Percentiles rank a stretch among this genome's conserved stretches.
Evolutionary conservation across 2,329 filamentous ascomycete species (phyloP).

Genomic region (Epichloe brachyelytri): DNA sequence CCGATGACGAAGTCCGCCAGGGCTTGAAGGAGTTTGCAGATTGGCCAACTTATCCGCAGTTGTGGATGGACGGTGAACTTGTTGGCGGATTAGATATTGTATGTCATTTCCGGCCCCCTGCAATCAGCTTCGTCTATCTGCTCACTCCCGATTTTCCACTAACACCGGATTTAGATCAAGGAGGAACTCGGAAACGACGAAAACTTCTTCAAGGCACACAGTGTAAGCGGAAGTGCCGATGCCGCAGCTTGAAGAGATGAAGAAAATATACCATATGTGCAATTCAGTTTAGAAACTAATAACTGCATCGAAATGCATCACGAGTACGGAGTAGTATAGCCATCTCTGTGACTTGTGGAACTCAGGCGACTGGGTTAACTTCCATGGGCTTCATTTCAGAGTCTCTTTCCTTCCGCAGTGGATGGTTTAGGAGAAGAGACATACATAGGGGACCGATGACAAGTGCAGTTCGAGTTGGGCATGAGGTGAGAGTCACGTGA

Average conservation of each 20-base stretch:
- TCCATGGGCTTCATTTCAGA: neutral
- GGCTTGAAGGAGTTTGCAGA: conserved; percentile 96
- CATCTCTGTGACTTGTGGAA: neutral
- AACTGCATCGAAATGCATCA: too few relatives aligned
- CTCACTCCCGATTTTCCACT: neutral
- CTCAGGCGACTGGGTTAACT: neutral
- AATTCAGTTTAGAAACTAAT: neutral
- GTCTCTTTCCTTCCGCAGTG: neutral
- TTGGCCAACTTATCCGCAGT: conserved; percentile 94
- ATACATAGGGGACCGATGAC: neutral
- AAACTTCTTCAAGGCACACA: conserved; percentile 69
- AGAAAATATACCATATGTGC: neutral
- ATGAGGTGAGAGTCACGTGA: neutral
- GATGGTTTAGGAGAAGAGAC: too few relatives aligned
- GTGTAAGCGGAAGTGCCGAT: conserved; percentile 33
- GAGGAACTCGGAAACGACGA: conserved; percentile 79
- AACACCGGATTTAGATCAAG: conserved; percentile 53
- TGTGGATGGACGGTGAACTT: conserved; percentile 83
- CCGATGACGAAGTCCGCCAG: conserved; percentile 92
- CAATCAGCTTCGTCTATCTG: neutral
- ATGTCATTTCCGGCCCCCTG: conserved; percentile 26
- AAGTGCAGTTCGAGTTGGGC: neutral
- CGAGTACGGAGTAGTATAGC: neutral
- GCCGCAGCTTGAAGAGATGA: conserved; percentile 19
- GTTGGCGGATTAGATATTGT: conserved; percentile 94